Base-by-base conservation (phyloP, 2,329 filamentous ascomycete species). In the Incumbomyces delicatus region DNA sequence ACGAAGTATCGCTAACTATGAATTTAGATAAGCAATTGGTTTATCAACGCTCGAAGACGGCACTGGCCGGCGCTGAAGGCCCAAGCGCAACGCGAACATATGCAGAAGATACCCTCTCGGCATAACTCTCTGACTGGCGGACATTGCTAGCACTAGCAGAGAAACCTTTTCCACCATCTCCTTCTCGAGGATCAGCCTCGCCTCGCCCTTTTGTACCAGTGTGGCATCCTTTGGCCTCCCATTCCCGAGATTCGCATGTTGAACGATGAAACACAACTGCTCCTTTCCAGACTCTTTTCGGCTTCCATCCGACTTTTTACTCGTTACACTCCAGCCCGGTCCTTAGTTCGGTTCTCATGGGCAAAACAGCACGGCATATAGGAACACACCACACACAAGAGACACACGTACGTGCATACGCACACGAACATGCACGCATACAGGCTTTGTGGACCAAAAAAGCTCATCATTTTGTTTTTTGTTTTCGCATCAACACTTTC, bases 11-110 rank as follows among this genome's bases (percentile, higher is more conserved):
- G 44, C 36, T 48, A 46, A 50, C 36, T 4, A 16, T 17, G 11
- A 33, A 11, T 44, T 27, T 42, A 73, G 70, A 71, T 74, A 41
- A 74, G 71, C 52, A 74, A 74, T 51, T 74, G 71, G 71, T 74
- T 74, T 49, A 74, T 74, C 50, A 74, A 74, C 50, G 71, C 71
- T 6, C 59, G 71, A 51, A 62, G 71, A 36, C 64, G 71, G 40
- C 70, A 72, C 47, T 58, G 72, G 3, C 70, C 70, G 17, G 66
- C 67, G 13, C 55, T 71, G 17, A 18, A 38, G 20, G 18, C 17
- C 17, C 20, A 38, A 38, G n/a, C 13, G 42, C 33, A 37, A 27
- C 18, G 30, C 30, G 30, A 34, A 2, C 30, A 44, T 30, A 34
- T 17, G n/a, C 41, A 44, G 31, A 35, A 33, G 30, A n/a, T n/a